phyloP scores from a whole-genome alignment of 768 basidiomycete genomes.

The Boletus insuetus region DNA sequence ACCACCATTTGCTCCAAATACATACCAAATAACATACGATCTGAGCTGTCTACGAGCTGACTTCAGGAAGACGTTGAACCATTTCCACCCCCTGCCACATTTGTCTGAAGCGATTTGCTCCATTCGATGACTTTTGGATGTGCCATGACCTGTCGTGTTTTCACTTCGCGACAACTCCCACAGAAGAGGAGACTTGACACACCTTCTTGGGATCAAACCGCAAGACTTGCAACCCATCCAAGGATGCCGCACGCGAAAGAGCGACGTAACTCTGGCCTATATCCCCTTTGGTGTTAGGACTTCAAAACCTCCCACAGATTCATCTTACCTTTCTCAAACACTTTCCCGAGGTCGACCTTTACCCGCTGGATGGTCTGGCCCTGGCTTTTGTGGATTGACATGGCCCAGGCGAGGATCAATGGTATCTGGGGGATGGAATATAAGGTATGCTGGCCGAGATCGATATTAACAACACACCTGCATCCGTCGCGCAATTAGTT shows the following conservation, averaged over 20 bases:
- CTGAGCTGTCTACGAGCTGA: not conserved
- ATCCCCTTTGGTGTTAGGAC: not conserved
- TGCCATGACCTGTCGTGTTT: slow-evolving; percentile 36
- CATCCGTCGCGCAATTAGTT: slow-evolving; percentile 45
- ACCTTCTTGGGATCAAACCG: slow-evolving; percentile 54
- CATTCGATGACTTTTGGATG: slow-evolving; percentile 45
- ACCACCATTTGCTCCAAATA: not conserved
- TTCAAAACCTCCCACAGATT: too few species aligned
- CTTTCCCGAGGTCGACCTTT: slow-evolving; percentile 59
- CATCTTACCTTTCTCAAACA: slow-evolving; percentile 56
- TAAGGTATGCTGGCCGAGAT: not conserved
- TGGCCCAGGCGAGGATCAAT: slow-evolving; percentile 74
- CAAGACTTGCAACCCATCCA: slow-evolving; percentile 54
- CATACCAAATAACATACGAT: slow-evolving; percentile 8
- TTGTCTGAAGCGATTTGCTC: slow-evolving; percentile 31
- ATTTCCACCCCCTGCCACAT: not conserved
- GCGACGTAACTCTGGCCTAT: slow-evolving; percentile 49
- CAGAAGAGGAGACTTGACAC: not conserved
- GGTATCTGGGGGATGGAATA: slow-evolving; percentile 46
- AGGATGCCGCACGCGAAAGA: slow-evolving; percentile 49
- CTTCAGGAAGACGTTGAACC: not conserved
- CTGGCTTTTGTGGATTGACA: slow-evolving; percentile 77
- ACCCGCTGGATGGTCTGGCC: slow-evolving; percentile 70
- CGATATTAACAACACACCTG: slow-evolving; percentile 29
- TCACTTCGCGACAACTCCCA: not conserved